Base-by-base conservation (phyloP, 192 early-diverging fungal species). In the Backusella circina region DNA sequence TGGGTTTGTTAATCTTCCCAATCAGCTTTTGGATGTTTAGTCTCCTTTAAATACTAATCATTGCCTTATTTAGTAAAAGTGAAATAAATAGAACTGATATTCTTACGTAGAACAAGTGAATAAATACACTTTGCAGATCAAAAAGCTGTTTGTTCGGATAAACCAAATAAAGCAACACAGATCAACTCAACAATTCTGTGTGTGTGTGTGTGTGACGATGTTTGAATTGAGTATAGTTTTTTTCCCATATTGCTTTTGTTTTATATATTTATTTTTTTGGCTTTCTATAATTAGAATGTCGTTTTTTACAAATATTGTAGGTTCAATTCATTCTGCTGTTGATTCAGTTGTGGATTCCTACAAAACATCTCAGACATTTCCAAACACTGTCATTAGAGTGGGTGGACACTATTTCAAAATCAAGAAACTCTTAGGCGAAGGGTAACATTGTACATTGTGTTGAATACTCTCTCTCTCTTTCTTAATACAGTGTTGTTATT, bases 391-490 rank as follows among this genome's bases (percentile, higher is more conserved):
- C 9, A 77, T 91, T 4, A 72, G 71, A 30, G 82, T 91, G 54
- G 88, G 86, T 73, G 65, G 82, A 67, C 80, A 83, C 10, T 79
- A 77, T 54, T 91, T 89, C 78, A 86, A 80, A n/a, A 78, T 91
- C 23, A 65, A 84, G 41, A 81, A 80, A 28, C 79, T 86, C 2
- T 79, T 93, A 21, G 92, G 92, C n/a, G 90, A 90, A 82, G 92
- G 86, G 86, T 87, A 80, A 37, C 6, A 61, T 8, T 51, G 50
- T 51, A 8, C 50, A 8, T 61, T 28, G 5, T 64, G 15, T 10
- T 18, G 3, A 1, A 37, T 41, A 4, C 5, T 41, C 26, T 9
- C 54, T 66, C 64, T 35, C 5, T 71, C 38, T 47, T 10, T 41
- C 10, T 41, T 71, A 36, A 47, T 13, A 65, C 13, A 39, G 5